A percentile compares a stretch with the other conserved stretches of the same genome.
Conservation (phyloP, 345 rosid species). For the Aquilaria yunnanensis region DNA sequence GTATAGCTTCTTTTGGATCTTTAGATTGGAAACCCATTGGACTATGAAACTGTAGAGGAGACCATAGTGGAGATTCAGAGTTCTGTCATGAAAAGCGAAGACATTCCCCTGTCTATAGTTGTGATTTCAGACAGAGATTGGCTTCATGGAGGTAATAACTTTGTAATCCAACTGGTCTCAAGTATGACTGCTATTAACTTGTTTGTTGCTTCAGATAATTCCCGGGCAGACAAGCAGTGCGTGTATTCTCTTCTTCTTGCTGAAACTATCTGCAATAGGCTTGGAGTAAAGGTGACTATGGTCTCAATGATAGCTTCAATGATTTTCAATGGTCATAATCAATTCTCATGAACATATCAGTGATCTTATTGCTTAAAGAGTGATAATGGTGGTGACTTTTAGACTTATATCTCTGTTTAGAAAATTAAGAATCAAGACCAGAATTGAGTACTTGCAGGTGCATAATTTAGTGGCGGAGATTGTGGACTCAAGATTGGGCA, state of each 20-base stretch:
- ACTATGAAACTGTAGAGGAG: constrained; percentile 66
- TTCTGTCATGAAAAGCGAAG: constrained; percentile 40
- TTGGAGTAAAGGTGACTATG: constrained; percentile 62
- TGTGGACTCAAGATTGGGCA: constrained; percentile 84
- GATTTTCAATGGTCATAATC: background rate
- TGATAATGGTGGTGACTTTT: constrained; percentile 3
- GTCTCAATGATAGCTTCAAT: constrained; percentile 3
- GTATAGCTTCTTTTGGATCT: constrained; percentile 13
- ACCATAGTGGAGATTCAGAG: constrained; percentile 47
- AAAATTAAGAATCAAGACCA: constrained; percentile 12
- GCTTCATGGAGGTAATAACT: constrained; percentile 66
- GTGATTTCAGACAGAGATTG: constrained; percentile 84
- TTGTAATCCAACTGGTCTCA: constrained; percentile 9
- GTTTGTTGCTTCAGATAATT: constrained; percentile 53
- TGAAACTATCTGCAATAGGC: constrained; percentile 80
- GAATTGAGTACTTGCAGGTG: constrained; percentile 36
- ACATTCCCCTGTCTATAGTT: constrained; percentile 65
- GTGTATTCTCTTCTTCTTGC: constrained; percentile 92
- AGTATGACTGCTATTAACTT: constrained; percentile 10
- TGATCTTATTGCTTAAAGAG: background rate
- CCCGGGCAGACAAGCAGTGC: constrained; percentile 87
- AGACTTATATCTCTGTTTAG: background rate
- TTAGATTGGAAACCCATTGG: constrained; percentile 86
- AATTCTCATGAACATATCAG: background rate
- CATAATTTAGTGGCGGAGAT: constrained; percentile 95